Evolutionary conservation across 257 asterid species (phyloP), one percentile per base, ranked within the genome.

Genomic region (Fraxinus anomala): DNA sequence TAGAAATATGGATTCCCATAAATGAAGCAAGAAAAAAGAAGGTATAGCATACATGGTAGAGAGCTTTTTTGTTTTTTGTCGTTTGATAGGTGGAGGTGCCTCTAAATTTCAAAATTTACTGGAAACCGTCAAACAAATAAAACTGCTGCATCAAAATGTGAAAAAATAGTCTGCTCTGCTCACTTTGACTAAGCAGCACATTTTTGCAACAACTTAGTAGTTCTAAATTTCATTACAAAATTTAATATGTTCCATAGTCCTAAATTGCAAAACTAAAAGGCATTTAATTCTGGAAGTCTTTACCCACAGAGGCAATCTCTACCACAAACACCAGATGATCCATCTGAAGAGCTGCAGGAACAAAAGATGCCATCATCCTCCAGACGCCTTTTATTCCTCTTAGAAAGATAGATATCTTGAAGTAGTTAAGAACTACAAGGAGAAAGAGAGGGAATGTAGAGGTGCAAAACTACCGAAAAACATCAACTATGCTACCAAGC

Each of bases 311-410:
- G 93, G 91, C 99, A 93, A 89, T 93, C 94, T 85, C 83, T 86
- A 77, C 87, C 94, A 82, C 99, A 95, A 70, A 86, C 92, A 69
- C 84, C 96, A 51, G 94, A 83, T 77, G 96, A 82, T 82, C 87
- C 99, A 72, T 85, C 66, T n/a, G 90, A 72, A 24, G 92, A 86
- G 85, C 86, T 87, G 92, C 99, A 95, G 80, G 94, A 84, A 86
- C 99, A 95, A 77, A 83, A 93, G 76, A 91, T 93, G 77, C 96
- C 98, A 87, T 92, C 98, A 77, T 95, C 99, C 77, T 89, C 92
- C 82, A 81, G 79, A 40, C 94, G 97, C 89, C 82, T 89, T 88
- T 91, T 95, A 40, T 87, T 80, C 90, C 80, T 92, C 92, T 93
- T 93, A 11, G 96, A 87, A 80, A 88, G 87, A 81, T 95, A 93